phyloP scores from a whole-genome alignment of 2,329 filamentous ascomycete genomes.

The Emydomyces testavorans region DNA sequence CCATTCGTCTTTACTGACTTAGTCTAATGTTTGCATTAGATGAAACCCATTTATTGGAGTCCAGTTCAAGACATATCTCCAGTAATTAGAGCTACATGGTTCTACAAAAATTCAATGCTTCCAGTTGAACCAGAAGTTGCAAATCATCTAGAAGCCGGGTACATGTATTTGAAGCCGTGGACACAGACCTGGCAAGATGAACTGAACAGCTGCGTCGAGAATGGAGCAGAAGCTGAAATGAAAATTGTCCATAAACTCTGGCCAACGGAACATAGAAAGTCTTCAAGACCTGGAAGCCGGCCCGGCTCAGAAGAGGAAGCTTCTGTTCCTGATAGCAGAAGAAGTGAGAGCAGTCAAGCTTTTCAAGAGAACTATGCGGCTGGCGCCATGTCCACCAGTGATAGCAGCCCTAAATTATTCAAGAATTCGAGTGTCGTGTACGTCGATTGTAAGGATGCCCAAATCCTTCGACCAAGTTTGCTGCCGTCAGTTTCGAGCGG shows the following conservation, averaged over 20 bases:
- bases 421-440: slow-evolving; percentile 75
- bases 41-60: slow-evolving; percentile 98
- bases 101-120: slow-evolving; percentile 89
- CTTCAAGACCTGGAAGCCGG: slow-evolving; percentile 1
- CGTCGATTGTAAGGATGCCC: slow-evolving; percentile 63
- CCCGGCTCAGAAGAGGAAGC: neutral
- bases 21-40: slow-evolving; percentile 37
- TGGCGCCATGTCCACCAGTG: slow-evolving; percentile 23
- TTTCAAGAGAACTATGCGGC: slow-evolving; percentile 34
- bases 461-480: slow-evolving; percentile 73
- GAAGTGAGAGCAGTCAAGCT: neutral
- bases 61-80: slow-evolving; percentile 78
- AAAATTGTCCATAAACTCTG: slow-evolving; percentile 79
- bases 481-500: slow-evolving; percentile 78
- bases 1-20: neutral
- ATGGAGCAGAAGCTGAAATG: slow-evolving; percentile 79
- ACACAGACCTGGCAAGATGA: slow-evolving; percentile 89
- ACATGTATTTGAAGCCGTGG: slow-evolving; percentile 74
- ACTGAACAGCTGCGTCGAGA: slow-evolving; percentile 75
- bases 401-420: slow-evolving; percentile 44
- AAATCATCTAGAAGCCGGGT: slow-evolving; percentile 87
- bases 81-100: slow-evolving; percentile 85
- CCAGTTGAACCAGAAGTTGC: slow-evolving; percentile 76
- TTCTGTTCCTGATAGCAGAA: neutral
- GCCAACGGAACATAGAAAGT: slow-evolving; percentile 44